Conservation (phyloP, 768 basidiomycete genomes). For the Hortiboletus flavorubellus region DNA sequence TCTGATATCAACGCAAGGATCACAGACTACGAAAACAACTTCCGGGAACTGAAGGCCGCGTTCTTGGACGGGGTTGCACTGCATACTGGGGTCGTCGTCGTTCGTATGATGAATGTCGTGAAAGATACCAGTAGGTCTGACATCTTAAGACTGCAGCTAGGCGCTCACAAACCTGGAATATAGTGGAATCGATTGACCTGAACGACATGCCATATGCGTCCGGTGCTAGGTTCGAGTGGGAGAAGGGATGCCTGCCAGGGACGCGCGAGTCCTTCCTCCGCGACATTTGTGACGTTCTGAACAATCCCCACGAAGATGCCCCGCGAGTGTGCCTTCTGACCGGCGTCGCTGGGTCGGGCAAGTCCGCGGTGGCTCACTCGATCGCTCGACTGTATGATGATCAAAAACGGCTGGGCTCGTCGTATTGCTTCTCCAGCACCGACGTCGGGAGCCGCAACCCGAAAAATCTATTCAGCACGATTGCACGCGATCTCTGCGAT, state of each 20-base stretch:
- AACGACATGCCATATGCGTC: too few relatives aligned
- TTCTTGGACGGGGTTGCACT: too few relatives aligned
- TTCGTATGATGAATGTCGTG: too few relatives aligned
- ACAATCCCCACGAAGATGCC: background rate
- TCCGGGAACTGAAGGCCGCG: too few relatives aligned
- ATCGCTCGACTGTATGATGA: conserved; percentile 2
- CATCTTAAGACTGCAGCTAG: too few relatives aligned
- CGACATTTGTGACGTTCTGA: background rate
- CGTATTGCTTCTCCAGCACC: conserved; percentile 13
- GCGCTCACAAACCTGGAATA: background rate
- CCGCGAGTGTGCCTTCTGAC: conserved; percentile 11
- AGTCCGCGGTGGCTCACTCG: background rate
- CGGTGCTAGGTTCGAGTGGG: background rate
- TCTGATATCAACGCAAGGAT: too few relatives aligned
- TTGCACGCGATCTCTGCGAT: conserved; percentile 25
- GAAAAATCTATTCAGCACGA: conserved; percentile 23
- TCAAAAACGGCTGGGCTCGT: background rate
- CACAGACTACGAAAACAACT: too few relatives aligned
- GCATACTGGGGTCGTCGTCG: too few relatives aligned
- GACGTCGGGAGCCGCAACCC: conserved; percentile 5
- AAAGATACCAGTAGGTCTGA: too few relatives aligned
- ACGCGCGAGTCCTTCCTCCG: background rate
- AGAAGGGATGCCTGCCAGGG: background rate
- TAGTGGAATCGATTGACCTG: background rate
- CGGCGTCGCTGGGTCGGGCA: conserved; percentile 13